Percentiles rank a stretch among this genome's conserved stretches.
phyloP scores from a whole-genome alignment of 352 stramenopile genomes.

The Blastocystis sp. region DNA sequence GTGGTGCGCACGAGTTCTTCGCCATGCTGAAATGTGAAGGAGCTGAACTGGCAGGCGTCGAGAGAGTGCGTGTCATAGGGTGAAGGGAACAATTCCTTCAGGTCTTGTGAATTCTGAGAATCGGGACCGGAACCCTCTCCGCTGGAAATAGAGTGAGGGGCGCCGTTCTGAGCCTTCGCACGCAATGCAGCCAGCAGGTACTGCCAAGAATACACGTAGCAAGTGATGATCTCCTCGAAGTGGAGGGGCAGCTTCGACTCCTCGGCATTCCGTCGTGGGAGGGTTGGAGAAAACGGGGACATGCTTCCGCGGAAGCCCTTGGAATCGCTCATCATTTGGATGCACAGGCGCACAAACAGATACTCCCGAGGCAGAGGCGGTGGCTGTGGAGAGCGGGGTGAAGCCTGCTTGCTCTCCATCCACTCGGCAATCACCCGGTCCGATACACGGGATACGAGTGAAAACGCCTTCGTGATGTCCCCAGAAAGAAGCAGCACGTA shows the following conservation, averaged over 20 bases:
- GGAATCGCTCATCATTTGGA: conserved; percentile 41
- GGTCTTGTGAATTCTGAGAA: background rate
- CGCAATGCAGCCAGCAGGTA: conserved; percentile 1
- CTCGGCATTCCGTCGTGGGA: background rate
- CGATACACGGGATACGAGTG: background rate
- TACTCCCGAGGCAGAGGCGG: conserved; percentile 47
- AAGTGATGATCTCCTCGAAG: conserved; percentile 10
- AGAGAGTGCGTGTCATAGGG: conserved; percentile 10
- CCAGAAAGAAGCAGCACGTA: conserved; percentile 26
- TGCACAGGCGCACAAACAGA: conserved; percentile 34
- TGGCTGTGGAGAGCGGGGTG: background rate
- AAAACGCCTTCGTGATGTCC: background rate
- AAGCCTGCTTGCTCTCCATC: background rate
- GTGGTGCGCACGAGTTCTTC: conserved; percentile 13
- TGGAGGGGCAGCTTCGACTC: background rate
- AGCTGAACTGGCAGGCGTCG: conserved; percentile 7
- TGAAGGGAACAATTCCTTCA: conserved; percentile 18
- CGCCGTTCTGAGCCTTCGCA: background rate
- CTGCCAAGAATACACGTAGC: conserved; percentile 19
- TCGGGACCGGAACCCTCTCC: background rate
- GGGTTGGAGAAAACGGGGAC: conserved; percentile 1
- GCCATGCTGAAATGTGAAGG: conserved; percentile 15
- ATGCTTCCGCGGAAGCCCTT: background rate
- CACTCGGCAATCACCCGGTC: background rate
- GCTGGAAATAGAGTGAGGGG: background rate